These are phyloP conservation scores for Podospora sp. DNA, from an alignment of 495 filamentous ascomycete genomes.

Conservation along the genomic window DNA sequence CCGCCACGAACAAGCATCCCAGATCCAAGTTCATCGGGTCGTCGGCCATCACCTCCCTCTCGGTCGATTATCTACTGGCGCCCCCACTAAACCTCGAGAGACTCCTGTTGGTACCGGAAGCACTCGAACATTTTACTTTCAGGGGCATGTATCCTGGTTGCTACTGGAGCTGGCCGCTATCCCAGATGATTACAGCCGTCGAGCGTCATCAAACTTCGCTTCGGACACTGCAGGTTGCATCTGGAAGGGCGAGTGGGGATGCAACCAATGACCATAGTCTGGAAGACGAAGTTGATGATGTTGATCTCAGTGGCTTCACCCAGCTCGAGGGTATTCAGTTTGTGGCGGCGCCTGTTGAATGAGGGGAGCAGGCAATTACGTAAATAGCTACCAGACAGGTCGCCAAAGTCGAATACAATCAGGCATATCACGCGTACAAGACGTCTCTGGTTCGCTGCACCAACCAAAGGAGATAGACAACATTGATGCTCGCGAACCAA, in stretches of 20 bases:
- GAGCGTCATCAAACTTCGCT: neutral
- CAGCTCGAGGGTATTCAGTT: neutral
- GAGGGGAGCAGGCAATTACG: neutral
- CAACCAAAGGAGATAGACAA: no score
- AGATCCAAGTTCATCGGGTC: neutral
- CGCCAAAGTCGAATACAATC: no score
- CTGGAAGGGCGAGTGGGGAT: neutral
- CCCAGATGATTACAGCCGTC: neutral
- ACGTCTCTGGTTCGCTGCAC: no score
- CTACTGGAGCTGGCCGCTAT: conserved; percentile 2
- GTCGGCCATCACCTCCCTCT: neutral
- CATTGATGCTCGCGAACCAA: no score
- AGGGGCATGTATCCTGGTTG: neutral
- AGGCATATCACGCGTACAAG: no score
- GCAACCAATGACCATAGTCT: neutral
- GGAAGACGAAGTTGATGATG: neutral
- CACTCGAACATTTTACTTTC: conserved; percentile 7
- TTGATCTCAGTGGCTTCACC: neutral
- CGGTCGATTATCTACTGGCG: conserved; percentile 1
- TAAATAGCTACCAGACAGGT: no score
- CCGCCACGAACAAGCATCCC: neutral
- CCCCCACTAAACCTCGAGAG: neutral
- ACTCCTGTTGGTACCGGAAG: neutral
- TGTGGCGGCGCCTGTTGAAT: neutral
- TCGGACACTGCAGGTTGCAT: neutral